phyloP scores from a whole-genome alignment of 805 yeast genomes.

The Candida pini region DNA sequence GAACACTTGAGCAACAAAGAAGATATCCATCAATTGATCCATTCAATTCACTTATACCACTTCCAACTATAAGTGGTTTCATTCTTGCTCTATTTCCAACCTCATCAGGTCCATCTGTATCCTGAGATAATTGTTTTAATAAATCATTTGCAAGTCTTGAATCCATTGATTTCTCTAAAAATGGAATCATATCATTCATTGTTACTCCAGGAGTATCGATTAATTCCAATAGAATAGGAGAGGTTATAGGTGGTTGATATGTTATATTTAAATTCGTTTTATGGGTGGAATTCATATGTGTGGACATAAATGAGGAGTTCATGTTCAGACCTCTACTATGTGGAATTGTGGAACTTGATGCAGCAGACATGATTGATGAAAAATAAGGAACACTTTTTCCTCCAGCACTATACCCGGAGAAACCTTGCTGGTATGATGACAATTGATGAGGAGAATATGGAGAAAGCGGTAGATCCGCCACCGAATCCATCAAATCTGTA shows the following conservation, averaged over 20 bases:
- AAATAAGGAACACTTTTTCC: slow-evolving; percentile 5
- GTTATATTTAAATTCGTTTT: slow-evolving; percentile 6
- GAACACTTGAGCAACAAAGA: slow-evolving; percentile 64
- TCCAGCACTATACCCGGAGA: slow-evolving; percentile 5
- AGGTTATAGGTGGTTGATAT: slow-evolving; percentile 43
- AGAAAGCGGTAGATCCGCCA: slow-evolving; percentile 6
- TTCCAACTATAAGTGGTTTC: slow-evolving; percentile 64
- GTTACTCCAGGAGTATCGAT: slow-evolving; percentile 73
- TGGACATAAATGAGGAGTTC: no score
- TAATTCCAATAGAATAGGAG: slow-evolving; percentile 62
- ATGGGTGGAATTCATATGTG: not conserved
- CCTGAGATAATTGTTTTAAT: slow-evolving; percentile 55
- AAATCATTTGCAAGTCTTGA: slow-evolving; percentile 54
- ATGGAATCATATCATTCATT: slow-evolving; percentile 65
- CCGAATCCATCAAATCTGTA: slow-evolving; percentile 16
- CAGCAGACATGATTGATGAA: slow-evolving; percentile 8
- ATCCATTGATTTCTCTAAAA: slow-evolving; percentile 65
- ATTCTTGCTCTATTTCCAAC: slow-evolving; percentile 32
- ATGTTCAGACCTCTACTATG: no score
- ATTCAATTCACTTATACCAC: slow-evolving; percentile 74
- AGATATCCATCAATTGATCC: slow-evolving; percentile 74
- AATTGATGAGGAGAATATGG: slow-evolving; percentile 9
- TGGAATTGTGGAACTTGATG: slow-evolving; percentile 9
- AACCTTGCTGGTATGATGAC: slow-evolving; percentile 2
- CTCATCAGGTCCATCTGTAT: slow-evolving; percentile 8